Evolutionary conservation across 2,329 filamentous ascomycete genomes (phyloP), one percentile per base, ranked within the genome.

Genomic region (Septoria petroselini): DNA sequence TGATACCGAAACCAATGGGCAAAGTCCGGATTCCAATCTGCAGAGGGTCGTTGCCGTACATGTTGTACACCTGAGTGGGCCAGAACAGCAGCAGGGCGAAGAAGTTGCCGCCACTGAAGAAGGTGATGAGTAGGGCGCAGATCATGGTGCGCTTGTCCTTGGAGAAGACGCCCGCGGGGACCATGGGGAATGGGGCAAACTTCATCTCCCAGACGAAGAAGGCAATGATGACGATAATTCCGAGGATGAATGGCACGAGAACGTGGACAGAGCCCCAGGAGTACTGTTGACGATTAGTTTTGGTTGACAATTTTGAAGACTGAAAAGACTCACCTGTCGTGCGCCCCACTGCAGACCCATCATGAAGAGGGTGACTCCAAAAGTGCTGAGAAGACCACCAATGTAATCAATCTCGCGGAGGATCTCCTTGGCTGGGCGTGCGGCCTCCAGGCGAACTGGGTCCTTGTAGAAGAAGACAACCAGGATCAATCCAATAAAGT

Each of bases 21-120:
- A 87, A 66, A 33, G 80, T 80, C 50, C 83, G 77, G 50, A 86
- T 68, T n/a, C 84, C 84, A 46, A 86, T 77, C 17, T 73, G 75
- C 14, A 83, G 65, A 0, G 82, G 81, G 55, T 85, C 79, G 55
- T 61, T 57, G 25, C 80, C 80, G 61, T 84, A 84, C 7, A 84
- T 76, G 56, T 84, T 84, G 68, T 80, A 83, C 1, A 79, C 76
- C 64, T 85, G 77, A 0, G 79, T 82, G 4, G 80, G 80, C 81
- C 81, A 85, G 63, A 84, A 81, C 62, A 79, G 71, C 21, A 79
- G 62, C 11, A 70, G 55, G 34, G 53, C 61, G 61, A 70, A 66
- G 67, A 73, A 65, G 54, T 67, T 70, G 31, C 64, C 67, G 6
- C 69, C 68, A n/a, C 55, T 62, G 53, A 71, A 67, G 57, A 70